These are phyloP conservation scores for Lodderomyces theae DNA, from an alignment of 1,139 yeast genomes.

Conservation along the genomic window DNA sequence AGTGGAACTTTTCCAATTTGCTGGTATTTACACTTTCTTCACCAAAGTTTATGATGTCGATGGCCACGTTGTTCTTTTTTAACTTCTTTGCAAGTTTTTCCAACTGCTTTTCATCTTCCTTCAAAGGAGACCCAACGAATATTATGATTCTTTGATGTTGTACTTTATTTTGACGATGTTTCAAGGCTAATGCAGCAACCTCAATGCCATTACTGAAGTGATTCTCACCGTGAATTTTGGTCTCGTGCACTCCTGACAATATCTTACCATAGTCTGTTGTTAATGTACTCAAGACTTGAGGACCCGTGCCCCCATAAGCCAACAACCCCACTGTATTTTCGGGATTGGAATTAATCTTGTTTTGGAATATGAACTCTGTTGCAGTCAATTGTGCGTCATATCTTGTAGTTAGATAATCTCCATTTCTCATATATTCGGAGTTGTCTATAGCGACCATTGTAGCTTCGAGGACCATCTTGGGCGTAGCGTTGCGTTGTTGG, in stretches of 20 bases:
- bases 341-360: slow-evolving; percentile 85
- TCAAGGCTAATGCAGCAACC: slow-evolving; percentile 95
- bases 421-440: slow-evolving; percentile 94
- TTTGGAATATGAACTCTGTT: slow-evolving; percentile 83
- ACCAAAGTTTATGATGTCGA: slow-evolving; percentile 90
- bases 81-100: slow-evolving; percentile 86
- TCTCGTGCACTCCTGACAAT: slow-evolving; percentile 82
- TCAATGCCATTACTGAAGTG: slow-evolving; percentile 85
- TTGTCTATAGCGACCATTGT: slow-evolving; percentile 94
- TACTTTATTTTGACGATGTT: slow-evolving; percentile 91
- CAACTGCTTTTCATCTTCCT: slow-evolving; percentile 67
- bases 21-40: slow-evolving; percentile 77
- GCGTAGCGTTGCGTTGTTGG: background rate
- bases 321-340: slow-evolving; percentile 91
- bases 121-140: slow-evolving; percentile 86
- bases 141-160: slow-evolving; percentile 89
- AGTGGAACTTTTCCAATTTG: slow-evolving; percentile 76
- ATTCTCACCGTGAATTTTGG: slow-evolving; percentile 64
- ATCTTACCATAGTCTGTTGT: slow-evolving; percentile 88
- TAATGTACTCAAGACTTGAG: slow-evolving; percentile 82
- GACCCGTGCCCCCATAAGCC: slow-evolving; percentile 83
- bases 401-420: slow-evolving; percentile 86
- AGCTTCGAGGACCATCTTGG: slow-evolving; percentile 85
- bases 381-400: slow-evolving; percentile 93
- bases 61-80: slow-evolving; percentile 89